Evolutionary conservation across 78 protist genomes (phyloP), one percentile per base, ranked within the genome.

Genomic region (Cavenderia fasciculata): DNA sequence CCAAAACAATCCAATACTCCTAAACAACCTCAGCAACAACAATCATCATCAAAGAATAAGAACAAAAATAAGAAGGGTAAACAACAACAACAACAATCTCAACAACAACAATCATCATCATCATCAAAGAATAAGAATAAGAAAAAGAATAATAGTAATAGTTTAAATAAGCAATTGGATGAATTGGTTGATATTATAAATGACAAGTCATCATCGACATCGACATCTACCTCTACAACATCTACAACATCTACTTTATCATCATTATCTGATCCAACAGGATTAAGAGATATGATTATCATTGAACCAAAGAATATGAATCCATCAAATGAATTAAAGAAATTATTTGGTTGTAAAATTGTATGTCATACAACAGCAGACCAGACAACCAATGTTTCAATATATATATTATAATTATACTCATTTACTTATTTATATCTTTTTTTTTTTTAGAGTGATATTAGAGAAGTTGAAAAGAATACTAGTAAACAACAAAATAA

Each of bases 321-420:
- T 33, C 70, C 78, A 56, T 54, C 72, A 25, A 69, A 69, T 33
- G 90, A 82, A 44, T 33, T 82, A 5, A 82, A 82, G 23, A 82
- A 82, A 31, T 25, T 82, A 38, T 82, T 82, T 44, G 90, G 90
- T 31, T 82, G 90, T n/a, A 82, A 65, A 44, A 40, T 54, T 27
- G 74, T 74, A 57, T 21, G 84, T n/a, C n/a, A n/a, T n/a, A n/a
- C n/a, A n/a, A n/a, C n/a, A n/a, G n/a, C n/a, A n/a, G n/a, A n/a
- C n/a, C n/a, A n/a, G n/a, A n/a, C n/a, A n/a, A n/a, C n/a, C n/a
- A n/a, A n/a, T n/a, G n/a, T n/a, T n/a, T n/a, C n/a, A n/a, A n/a
- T n/a, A n/a, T n/a, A n/a, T n/a, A n/a, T n/a, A n/a, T n/a, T n/a
- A n/a, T n/a, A n/a, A n/a, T n/a, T n/a, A n/a, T n/a, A n/a, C n/a